Conservation (phyloP, 495 filamentous ascomycete genomes). For the Pyrenula massariospora region DNA sequence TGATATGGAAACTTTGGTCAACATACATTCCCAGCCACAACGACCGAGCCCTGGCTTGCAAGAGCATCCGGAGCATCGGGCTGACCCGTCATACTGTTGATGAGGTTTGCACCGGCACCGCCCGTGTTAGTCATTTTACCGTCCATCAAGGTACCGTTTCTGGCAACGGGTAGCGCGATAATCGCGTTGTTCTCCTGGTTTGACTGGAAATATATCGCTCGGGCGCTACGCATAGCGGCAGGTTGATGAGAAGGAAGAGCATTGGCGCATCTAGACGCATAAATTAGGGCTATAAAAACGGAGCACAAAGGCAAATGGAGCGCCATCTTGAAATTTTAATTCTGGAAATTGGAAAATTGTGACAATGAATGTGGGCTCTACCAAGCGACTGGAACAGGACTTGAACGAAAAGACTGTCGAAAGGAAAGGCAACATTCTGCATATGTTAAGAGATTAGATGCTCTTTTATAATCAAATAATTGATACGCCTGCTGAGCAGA, state of each 20-base stretch:
- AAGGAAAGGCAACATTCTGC: no score
- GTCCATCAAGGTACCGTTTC: conserved; percentile 28
- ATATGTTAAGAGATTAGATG: no score
- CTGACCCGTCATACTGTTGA: background rate
- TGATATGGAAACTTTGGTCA: background rate
- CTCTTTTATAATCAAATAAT: no score
- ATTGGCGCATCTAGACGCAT: no score
- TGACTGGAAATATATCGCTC: conserved; percentile 39
- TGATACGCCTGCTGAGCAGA: no score
- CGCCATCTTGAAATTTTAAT: no score
- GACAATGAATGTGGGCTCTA: no score
- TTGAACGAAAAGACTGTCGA: no score
- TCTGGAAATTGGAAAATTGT: no score
- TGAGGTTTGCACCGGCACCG: conserved; percentile 5
- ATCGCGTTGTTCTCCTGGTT: conserved; percentile 35
- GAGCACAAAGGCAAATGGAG: no score
- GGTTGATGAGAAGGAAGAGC: background rate
- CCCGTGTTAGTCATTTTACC: conserved; percentile 14
- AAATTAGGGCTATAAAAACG: no score
- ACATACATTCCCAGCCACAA: conserved; percentile 34
- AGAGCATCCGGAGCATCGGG: conserved; percentile 12
- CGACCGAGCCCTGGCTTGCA: conserved; percentile 32
- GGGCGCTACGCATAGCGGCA: conserved; percentile 9
- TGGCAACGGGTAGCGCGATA: conserved; percentile 29
- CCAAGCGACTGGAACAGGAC: no score